Evolutionary conservation across 345 rosid species (phyloP).

Genomic region (Brassica cretica): DNA sequence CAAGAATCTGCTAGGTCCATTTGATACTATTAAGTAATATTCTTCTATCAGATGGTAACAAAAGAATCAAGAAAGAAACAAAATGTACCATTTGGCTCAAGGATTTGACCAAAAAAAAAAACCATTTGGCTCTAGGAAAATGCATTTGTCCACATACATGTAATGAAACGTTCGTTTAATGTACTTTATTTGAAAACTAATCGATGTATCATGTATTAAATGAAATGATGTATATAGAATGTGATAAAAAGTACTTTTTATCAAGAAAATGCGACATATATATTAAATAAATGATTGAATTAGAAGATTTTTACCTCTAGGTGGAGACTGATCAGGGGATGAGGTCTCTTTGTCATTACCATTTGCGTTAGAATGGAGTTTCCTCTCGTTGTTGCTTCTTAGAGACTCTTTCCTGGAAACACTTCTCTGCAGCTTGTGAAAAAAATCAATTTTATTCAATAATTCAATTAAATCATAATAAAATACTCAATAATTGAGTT

Average conservation of each 20-base stretch:
- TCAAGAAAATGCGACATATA: not conserved
- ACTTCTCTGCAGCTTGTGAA: conserved; percentile 64
- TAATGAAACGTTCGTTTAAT: not conserved
- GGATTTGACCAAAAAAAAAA: not conserved
- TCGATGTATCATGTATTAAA: conserved; percentile 6
- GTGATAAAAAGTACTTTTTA: not conserved
- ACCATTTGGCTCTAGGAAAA: conserved; percentile 18
- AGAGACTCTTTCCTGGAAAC: conserved; percentile 71
- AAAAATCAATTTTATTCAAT: not conserved
- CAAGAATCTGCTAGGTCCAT: conserved; percentile 38
- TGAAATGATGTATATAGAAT: conserved; percentile 1
- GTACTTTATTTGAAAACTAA: not conserved
- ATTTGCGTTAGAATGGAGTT: conserved; percentile 42
- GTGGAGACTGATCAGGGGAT: conserved; percentile 52
- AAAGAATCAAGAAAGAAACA: conserved; percentile 32
- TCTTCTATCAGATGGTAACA: conserved; percentile 19
- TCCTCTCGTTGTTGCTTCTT: conserved; percentile 54
- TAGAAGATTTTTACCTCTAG: conserved; percentile 54
- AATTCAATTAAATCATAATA: not conserved
- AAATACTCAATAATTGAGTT: conserved; percentile 13
- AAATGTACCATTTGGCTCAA: conserved; percentile 24
- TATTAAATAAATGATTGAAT: not conserved
- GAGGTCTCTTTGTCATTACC: conserved; percentile 48
- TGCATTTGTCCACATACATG: conserved; percentile 23
- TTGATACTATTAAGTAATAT: conserved; percentile 12